Percentiles rank a stretch among this genome's conserved stretches.
phyloP scores from a whole-genome alignment of 2,329 filamentous ascomycete species.

The Diaporthe citriasiana region DNA sequence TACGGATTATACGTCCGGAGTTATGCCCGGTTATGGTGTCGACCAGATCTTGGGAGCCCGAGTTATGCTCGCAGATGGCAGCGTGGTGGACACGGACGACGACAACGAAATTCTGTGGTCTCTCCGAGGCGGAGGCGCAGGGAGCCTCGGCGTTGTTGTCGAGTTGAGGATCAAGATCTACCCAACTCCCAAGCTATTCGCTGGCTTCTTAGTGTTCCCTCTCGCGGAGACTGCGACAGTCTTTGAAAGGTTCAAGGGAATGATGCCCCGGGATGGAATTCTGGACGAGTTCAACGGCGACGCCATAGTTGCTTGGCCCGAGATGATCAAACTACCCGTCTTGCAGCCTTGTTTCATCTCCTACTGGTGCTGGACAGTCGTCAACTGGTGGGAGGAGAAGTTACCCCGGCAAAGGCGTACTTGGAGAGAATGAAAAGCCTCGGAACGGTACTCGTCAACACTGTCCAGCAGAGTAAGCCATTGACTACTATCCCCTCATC shows the following conservation, averaged over 20 bases:
- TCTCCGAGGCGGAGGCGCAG: conserved; percentile 48
- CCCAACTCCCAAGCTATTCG: conserved; percentile 14
- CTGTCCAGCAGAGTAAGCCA: background rate
- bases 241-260: background rate
- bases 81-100: conserved; percentile 48
- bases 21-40: conserved; percentile 52
- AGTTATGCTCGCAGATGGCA: conserved; percentile 48
- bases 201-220: background rate
- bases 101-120: conserved; percentile 46
- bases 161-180: conserved; percentile 49
- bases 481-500: background rate
- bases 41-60: conserved; percentile 54
- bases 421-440: background rate
- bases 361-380: background rate
- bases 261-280: background rate
- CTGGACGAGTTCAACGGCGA: background rate
- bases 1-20: conserved; percentile 50
- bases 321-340: background rate
- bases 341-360: background rate
- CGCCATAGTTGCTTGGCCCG: background rate
- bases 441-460: background rate
- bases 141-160: conserved; percentile 48
- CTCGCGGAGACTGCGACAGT: background rate
- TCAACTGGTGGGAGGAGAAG: background rate
- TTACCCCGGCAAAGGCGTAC: background rate